Conservation (phyloP, 2,329 filamentous ascomycete genomes). For the Talaromyces sp. region DNA sequence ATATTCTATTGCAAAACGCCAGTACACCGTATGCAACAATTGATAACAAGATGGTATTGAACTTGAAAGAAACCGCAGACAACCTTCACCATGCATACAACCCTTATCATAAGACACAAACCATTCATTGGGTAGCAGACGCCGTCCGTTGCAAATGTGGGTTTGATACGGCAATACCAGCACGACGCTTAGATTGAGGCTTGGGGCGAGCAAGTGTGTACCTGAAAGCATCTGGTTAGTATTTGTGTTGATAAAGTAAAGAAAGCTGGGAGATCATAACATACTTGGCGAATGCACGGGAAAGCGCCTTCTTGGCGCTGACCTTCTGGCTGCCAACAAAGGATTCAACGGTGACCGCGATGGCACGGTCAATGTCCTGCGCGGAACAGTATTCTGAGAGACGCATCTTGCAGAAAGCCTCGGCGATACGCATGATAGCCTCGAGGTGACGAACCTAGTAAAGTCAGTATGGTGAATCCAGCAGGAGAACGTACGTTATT, state of each 20-base stretch:
- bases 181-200: constrained; percentile 42
- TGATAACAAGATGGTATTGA: constrained; percentile 27
- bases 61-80: constrained; percentile 17
- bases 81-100: background rate
- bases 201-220: constrained; percentile 45
- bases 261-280: constrained; percentile 43
- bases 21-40: constrained; percentile 18
- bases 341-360: constrained; percentile 92
- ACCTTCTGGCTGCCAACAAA: constrained; percentile 97
- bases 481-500: background rate
- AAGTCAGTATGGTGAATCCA: constrained; percentile 5
- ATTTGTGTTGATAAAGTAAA: background rate
- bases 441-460: constrained; percentile 89
- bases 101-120: background rate
- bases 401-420: constrained; percentile 96
- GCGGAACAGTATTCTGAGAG: constrained; percentile 92
- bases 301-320: constrained; percentile 94
- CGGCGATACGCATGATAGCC: constrained; percentile 93
- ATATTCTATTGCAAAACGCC: constrained; percentile 4
- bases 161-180: constrained; percentile 38
- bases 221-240: constrained; percentile 25
- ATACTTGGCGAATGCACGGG: constrained; percentile 95
- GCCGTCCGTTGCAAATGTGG: constrained; percentile 28
- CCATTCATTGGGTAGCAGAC: constrained; percentile 17
- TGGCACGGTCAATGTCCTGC: constrained; percentile 92